phyloP scores from a whole-genome alignment of 768 basidiomycete species.

The Serendipita sp. region DNA sequence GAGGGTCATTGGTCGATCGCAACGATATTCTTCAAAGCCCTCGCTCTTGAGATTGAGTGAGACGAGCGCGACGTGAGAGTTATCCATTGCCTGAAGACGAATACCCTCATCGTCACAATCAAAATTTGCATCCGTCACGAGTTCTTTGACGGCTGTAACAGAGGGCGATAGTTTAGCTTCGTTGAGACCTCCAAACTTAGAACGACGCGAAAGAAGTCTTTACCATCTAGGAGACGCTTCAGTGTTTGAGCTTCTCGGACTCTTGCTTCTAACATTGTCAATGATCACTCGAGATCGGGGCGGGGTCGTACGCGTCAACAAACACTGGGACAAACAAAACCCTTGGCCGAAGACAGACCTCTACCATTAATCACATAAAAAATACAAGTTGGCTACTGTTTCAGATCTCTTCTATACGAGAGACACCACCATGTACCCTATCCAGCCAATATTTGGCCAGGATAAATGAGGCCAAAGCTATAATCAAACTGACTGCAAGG shows the following conservation, averaged over 20 bases:
- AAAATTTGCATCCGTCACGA: slow-evolving; percentile 95
- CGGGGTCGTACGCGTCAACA: no score
- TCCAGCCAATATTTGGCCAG: background rate
- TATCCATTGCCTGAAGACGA: slow-evolving; percentile 96
- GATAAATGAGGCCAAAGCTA: background rate
- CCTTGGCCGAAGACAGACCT: no score
- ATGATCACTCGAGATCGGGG: no score
- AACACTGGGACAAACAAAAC: no score
- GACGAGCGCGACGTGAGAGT: slow-evolving; percentile 97
- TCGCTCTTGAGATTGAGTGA: slow-evolving; percentile 62
- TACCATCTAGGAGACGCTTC: slow-evolving; percentile 89
- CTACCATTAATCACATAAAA: no score
- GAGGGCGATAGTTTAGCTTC: background rate
- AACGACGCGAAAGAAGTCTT: slow-evolving; percentile 16
- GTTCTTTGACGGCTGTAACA: slow-evolving; percentile 78
- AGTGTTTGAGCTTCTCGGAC: slow-evolving; percentile 74
- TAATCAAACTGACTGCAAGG: background rate
- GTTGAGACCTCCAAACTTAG: background rate
- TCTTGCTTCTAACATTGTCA: slow-evolving; percentile 75
- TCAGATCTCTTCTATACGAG: background rate
- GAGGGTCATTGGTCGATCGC: slow-evolving; percentile 86
- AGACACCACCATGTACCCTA: background rate
- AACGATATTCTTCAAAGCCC: slow-evolving; percentile 80
- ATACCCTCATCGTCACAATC: slow-evolving; percentile 94
- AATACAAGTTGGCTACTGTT: no score